A percentile compares a stretch with the other conserved stretches of the same genome.
Evolutionary conservation across 257 asterid genomes (phyloP).

Genomic region (Echium plantagineum): DNA sequence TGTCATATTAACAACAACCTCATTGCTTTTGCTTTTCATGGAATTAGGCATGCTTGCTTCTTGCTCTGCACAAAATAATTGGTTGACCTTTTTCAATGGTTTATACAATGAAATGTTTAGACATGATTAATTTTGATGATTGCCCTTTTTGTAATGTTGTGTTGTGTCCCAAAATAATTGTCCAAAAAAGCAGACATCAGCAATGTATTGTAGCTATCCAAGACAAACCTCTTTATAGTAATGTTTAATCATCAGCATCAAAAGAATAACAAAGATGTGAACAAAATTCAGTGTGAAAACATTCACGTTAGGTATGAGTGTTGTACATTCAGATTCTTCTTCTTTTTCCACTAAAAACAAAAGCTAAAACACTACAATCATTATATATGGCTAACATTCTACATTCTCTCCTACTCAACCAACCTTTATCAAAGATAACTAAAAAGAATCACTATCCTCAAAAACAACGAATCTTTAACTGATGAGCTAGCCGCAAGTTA

Average conservation of each 20-base stretch:
- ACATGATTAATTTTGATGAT: too few relatives aligned
- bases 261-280: too few relatives aligned
- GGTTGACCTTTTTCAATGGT: too few relatives aligned
- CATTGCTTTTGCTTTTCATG: too few relatives aligned
- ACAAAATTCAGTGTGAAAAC: conserved; percentile 10
- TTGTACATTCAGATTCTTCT: conserved; percentile 36
- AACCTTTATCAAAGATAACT: background rate
- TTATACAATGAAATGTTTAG: too few relatives aligned
- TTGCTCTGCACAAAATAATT: too few relatives aligned
- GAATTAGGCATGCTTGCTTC: too few relatives aligned
- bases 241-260: conserved; percentile 6
- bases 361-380: conserved; percentile 18
- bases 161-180: too few relatives aligned
- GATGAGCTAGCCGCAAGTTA: conserved; percentile 22
- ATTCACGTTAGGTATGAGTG: conserved; percentile 44
- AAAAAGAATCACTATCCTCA: conserved; percentile 34
- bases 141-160: too few relatives aligned
- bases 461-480: conserved; percentile 46
- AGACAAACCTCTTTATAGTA: conserved; percentile 45
- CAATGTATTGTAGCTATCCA: conserved; percentile 22
- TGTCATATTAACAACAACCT: too few relatives aligned
- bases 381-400: conserved; percentile 32
- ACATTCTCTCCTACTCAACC: conserved; percentile 25
- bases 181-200: too few relatives aligned
- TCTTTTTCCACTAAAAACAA: conserved; percentile 29